These are phyloP conservation scores for Serpula lacrymans DNA, from an alignment of 768 basidiomycete species.

Conservation along the genomic window DNA sequence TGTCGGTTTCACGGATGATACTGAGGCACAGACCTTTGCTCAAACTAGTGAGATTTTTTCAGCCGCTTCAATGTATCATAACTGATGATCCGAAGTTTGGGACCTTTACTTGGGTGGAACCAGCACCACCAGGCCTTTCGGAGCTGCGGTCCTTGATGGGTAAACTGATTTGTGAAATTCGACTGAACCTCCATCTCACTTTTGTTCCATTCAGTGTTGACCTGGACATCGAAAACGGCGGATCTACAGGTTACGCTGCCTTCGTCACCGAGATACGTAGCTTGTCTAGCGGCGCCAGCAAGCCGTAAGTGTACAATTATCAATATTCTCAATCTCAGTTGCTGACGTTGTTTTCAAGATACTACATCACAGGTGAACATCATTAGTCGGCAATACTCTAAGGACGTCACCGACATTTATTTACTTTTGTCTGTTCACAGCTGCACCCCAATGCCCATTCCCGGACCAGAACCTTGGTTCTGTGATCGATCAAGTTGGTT, in stretches of 20 bases:
- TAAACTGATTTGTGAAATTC: constrained; percentile 19
- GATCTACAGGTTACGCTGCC: constrained; percentile 43
- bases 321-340: not conserved
- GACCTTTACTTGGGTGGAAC: constrained; percentile 46
- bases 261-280: constrained; percentile 34
- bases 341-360: constrained; percentile 33
- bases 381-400: too few relatives aligned
- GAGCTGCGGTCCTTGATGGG: constrained; percentile 44
- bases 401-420: too few relatives aligned
- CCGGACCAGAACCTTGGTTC: constrained; percentile 60
- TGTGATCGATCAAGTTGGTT: constrained; percentile 57
- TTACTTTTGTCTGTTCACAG: too few relatives aligned
- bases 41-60: too few relatives aligned
- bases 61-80: too few relatives aligned
- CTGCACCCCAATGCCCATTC: constrained; percentile 52
- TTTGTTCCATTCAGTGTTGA: constrained; percentile 44
- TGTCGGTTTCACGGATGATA: constrained; percentile 36
- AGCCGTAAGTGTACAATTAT: constrained; percentile 12
- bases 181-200: not conserved
- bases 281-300: constrained; percentile 19
- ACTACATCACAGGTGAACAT: constrained; percentile 68
- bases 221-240: constrained; percentile 74
- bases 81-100: too few relatives aligned
- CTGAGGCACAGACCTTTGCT: constrained; percentile 33
- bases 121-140: constrained; percentile 41